A percentile compares a stretch with the other conserved stretches of the same genome.
Evolutionary conservation across 1,284 basidiomycete genomes (phyloP).

Genomic region (Phellinidium pouzarii): DNA sequence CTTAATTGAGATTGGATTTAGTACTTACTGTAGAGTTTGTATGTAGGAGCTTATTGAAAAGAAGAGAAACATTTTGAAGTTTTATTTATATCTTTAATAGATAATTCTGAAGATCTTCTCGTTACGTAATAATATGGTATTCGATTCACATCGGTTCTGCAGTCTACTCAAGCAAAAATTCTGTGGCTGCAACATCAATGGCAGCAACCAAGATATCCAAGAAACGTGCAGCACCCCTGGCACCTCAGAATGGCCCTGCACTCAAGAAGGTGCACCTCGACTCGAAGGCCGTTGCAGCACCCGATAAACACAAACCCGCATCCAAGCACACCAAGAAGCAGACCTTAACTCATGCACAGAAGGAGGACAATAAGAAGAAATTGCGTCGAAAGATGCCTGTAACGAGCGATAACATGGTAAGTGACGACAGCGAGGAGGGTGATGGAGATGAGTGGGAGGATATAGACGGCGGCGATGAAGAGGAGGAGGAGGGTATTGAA

Average conservation of each 20-base stretch:
- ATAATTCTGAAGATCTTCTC: too few relatives aligned
- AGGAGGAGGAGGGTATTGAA: constrained; percentile 10
- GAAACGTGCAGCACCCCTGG: constrained; percentile 8
- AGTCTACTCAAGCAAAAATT: not conserved
- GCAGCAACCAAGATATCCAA: constrained; percentile 5
- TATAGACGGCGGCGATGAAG: constrained; percentile 18
- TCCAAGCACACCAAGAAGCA: not conserved
- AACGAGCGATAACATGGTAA: constrained; percentile 12
- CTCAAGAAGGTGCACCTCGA: constrained; percentile 5
- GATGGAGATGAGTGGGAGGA: constrained; percentile 12
- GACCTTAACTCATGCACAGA: not conserved
- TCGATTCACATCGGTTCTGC: too few relatives aligned
- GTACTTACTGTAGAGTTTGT: too few relatives aligned
- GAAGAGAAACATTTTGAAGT: too few relatives aligned
- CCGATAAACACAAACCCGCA: not conserved
- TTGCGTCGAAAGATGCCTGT: constrained; percentile 20
- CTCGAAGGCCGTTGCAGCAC: not conserved
- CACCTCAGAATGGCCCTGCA: not conserved
- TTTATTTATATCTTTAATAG: not conserved
- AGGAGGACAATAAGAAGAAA: not conserved
- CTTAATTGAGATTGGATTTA: too few relatives aligned
- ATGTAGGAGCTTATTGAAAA: too few relatives aligned
- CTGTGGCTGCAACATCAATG: not conserved
- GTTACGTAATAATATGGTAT: too few relatives aligned
- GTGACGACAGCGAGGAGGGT: constrained; percentile 14